Evolutionary conservation across 345 rosid species (phyloP), one percentile per base, ranked within the genome.

Genomic region (Syzygium grande): DNA sequence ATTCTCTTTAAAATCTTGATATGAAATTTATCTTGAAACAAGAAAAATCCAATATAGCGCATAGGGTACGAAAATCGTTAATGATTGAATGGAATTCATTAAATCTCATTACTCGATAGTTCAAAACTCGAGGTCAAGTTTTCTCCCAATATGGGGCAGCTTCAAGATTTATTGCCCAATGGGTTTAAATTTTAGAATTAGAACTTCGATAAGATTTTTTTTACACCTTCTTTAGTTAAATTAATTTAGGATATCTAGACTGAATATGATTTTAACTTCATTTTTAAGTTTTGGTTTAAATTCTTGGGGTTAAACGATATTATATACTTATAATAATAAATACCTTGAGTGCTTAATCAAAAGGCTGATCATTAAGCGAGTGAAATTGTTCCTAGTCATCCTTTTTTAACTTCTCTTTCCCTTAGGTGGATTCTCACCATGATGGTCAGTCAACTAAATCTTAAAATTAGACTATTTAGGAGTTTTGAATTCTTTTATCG

Each of bases 61-160:
- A 0, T 73, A 17, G 46, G 80, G 25, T 17, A 38, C 6, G 25
- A 34, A 17, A 30, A 68, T 68, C 11, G 12, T 17, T 34, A 68
- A 9, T 34, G 80, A 19, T 73, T 2, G 49, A 73, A 73, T 34
- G 43, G 21, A 73, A 34, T 9, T 73, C 49, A 34, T 38, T 73
- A 34, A 17, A 73, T 73, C 49, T 73, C 13, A 73, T 34, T 34
- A 19, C 13, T 23, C n/a, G n/a, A 58, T 11, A 25, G 1, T 9
- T 38, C 4, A 11, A 38, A 0, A 11, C 43, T 0, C 23, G 0
- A 5, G 49, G 8, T 58, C 4, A 2, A 38, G 49, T 38, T 73
- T 73, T 38, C 80, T 34, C 49, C 49, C 43, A 73, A 73, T 4
- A 73, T 1, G 25, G 13, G 80, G 30, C 25, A 34, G 2, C 1